A percentile compares a stretch with the other conserved stretches of the same genome.
phyloP scores from a whole-genome alignment of 164 flowering plant species.

The Chloranthus sessilifolius region DNA sequence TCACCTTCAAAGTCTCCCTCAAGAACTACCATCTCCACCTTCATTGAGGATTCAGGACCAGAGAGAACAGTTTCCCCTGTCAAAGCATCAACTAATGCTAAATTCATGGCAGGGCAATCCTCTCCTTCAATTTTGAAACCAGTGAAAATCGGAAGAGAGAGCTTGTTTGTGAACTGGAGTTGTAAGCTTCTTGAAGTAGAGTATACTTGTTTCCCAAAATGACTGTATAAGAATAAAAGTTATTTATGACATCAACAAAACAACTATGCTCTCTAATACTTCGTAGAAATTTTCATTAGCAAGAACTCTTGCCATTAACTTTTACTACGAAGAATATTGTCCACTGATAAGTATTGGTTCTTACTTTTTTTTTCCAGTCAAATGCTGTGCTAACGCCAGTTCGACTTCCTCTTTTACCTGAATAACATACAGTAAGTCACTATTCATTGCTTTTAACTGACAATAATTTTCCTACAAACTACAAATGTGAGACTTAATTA shows the following conservation, averaged over 20 bases:
- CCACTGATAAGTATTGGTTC: neutral
- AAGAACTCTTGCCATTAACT: neutral
- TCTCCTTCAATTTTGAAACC: slow-evolving; percentile 77
- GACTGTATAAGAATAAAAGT: slow-evolving; percentile 32
- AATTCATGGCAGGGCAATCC: slow-evolving; percentile 35
- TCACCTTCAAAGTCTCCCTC: slow-evolving; percentile 53
- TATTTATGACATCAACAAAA: slow-evolving; percentile 7
- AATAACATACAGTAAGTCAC: neutral
- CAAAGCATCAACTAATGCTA: slow-evolving; percentile 48
- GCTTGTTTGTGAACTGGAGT: slow-evolving; percentile 44
- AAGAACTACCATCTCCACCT: slow-evolving; percentile 48
- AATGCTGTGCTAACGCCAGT: slow-evolving; percentile 22
- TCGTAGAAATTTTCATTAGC: neutral
- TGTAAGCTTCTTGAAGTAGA: slow-evolving; percentile 50
- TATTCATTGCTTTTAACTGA: too few species aligned
- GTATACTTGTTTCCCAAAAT: slow-evolving; percentile 35
- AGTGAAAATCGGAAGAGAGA: slow-evolving; percentile 77
- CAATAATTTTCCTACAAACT: too few species aligned
- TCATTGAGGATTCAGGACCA: slow-evolving; percentile 36
- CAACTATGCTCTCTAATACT: neutral
- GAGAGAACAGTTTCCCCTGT: slow-evolving; percentile 29
- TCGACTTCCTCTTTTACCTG: slow-evolving; percentile 39
- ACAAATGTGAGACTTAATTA: too few species aligned
- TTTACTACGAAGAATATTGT: neutral
- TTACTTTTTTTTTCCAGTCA: slow-evolving; percentile 21